Percentiles rank a stretch among this genome's conserved stretches.
Evolutionary conservation across 2,329 filamentous ascomycete genomes (phyloP).

Genomic region (Pseudodiploospora longispora): DNA sequence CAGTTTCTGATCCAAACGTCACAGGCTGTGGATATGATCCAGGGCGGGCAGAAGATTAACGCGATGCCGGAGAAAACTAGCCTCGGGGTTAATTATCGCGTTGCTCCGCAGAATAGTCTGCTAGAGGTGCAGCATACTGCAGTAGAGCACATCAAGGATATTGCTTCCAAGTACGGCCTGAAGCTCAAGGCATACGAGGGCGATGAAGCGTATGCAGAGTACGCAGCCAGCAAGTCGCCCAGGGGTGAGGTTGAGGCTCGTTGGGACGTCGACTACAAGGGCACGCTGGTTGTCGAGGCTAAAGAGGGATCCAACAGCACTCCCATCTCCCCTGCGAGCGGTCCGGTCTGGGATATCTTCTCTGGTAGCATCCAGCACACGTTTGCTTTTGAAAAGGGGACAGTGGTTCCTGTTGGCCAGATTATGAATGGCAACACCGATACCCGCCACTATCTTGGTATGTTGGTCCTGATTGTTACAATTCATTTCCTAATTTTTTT

Average conservation of each 20-base stretch:
- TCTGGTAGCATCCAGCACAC: conserved; percentile 41
- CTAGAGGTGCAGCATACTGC: conserved; percentile 43
- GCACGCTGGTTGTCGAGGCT: conserved; percentile 31
- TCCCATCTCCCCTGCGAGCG: conserved; percentile 47
- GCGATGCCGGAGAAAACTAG: conserved; percentile 54
- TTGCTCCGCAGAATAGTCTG: conserved; percentile 47
- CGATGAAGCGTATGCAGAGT: conserved; percentile 23
- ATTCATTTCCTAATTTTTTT: neutral
- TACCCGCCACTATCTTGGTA: conserved; percentile 32
- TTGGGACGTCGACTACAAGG: conserved; percentile 19
- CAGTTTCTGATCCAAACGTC: conserved; percentile 54
- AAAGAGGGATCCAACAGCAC: conserved; percentile 39
- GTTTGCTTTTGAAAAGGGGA: conserved; percentile 36
- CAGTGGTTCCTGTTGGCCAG: conserved; percentile 44
- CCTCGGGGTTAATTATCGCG: conserved; percentile 52
- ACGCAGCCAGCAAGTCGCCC: too few species aligned
- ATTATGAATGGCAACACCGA: conserved; percentile 38
- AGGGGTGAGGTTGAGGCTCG: neutral
- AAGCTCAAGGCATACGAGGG: conserved; percentile 45
- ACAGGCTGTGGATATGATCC: conserved; percentile 51
- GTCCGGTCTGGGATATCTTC: conserved; percentile 37
- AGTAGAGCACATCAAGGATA: conserved; percentile 34
- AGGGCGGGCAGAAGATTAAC: conserved; percentile 58
- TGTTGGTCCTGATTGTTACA: conserved; percentile 4
- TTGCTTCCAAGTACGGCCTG: conserved; percentile 50